Evolutionary conservation across 352 stramenopile species (phyloP), one percentile per base, ranked within the genome.

Genomic region (Pythium dissotocum): DNA sequence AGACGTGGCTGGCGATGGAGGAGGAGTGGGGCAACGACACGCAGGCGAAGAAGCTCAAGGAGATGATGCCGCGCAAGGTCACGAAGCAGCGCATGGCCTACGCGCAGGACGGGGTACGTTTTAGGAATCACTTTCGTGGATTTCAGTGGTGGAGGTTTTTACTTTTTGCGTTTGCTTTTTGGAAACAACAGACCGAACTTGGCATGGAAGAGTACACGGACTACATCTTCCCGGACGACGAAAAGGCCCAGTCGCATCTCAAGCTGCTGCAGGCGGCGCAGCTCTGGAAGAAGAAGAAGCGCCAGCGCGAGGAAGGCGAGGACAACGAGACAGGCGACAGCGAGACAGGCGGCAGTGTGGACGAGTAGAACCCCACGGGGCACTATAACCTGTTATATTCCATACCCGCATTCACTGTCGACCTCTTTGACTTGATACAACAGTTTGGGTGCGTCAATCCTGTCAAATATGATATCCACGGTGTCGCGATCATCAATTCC

Each of bases 161-260:
- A 61, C 40, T 26, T 58, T 63, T 2, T 30, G 28, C 0, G 4
- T 30, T 30, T 30, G 28, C 28, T 65, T 54, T n/a, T 33, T 59
- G 56, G 63, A 62, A 59, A 59, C 42, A 33, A 21, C 69, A 94
- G 85, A 89, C 78, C 81, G 94, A 86, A 77, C 82, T 88, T 87
- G 97, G 86, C 4, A 87, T 94, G 85, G 97, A 99, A 78, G 97
- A 99, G 72, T 99, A 99, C 86, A 99, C 97, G 59, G 98, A 99
- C 73, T 99, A 99, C 75, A 86, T 98, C 58, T 99, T 99, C 85
- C 97, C 97, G 6, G 97, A 99, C 76, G 98, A 99, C 73, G 87
- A 98, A 67, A 90, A 97, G 72, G 90, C 93, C 4, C 91, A 93
- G 57, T 89, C 91, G 36, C 98, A 98, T 79, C 89, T 99, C 74